Conservation (phyloP, 208 protist genomes). For the Leishmania turanica region DNA sequence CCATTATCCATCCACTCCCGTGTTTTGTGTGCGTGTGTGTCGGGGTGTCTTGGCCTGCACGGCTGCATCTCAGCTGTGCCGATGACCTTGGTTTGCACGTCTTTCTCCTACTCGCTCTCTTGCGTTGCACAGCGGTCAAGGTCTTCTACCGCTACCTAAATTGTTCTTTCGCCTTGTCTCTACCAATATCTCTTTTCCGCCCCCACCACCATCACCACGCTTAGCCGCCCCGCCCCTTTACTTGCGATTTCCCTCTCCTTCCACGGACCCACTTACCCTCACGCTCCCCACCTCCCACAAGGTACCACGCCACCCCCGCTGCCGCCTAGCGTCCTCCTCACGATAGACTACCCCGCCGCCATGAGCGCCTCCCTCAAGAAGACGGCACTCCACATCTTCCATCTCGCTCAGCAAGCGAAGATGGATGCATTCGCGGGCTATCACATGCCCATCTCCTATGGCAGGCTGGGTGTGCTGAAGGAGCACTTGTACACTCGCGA, state of each 20-base stretch:
- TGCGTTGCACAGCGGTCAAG: no score
- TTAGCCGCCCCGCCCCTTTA: background rate
- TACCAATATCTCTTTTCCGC: background rate
- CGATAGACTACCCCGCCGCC: background rate
- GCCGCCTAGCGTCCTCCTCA: background rate
- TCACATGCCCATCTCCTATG: slow-evolving; percentile 97
- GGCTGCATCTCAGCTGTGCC: background rate
- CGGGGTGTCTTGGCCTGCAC: background rate
- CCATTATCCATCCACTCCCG: background rate
- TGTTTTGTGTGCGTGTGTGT: background rate
- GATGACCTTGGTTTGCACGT: no score
- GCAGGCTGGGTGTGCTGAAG: slow-evolving; percentile 76
- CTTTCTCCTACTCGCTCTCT: background rate
- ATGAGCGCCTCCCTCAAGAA: slow-evolving; percentile 52
- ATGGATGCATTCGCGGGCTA: slow-evolving; percentile 97
- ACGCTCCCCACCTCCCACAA: background rate
- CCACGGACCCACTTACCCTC: background rate
- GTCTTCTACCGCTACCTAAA: background rate
- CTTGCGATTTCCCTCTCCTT: background rate
- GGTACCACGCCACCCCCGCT: slow-evolving; percentile 3
- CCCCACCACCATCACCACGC: background rate
- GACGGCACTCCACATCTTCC: slow-evolving; percentile 87
- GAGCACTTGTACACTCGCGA: slow-evolving; percentile 92
- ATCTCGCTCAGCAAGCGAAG: slow-evolving; percentile 87
- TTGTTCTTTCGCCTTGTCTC: background rate